A percentile compares a stretch with the other conserved stretches of the same genome.
Evolutionary conservation across 176 grass and related monocot genomes (phyloP).

Genomic region (Stipa capillata): DNA sequence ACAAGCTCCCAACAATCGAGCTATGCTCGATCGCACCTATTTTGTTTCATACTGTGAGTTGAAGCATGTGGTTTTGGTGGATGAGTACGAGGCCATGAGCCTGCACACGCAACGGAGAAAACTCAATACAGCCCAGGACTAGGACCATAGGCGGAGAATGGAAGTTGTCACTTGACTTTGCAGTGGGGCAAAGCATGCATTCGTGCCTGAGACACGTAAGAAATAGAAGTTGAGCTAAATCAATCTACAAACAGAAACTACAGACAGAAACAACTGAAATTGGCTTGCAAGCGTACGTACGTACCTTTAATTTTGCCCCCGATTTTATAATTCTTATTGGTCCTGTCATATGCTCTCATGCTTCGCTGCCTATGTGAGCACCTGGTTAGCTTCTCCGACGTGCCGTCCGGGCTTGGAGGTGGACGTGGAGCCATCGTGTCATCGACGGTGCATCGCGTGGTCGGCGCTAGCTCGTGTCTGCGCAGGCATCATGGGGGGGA

Average conservation of each 20-base stretch:
- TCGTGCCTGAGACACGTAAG: neutral
- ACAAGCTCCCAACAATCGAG: too few relatives aligned
- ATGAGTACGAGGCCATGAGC: neutral
- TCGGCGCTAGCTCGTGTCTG: neutral
- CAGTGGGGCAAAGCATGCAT: too few relatives aligned
- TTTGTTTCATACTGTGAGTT: neutral
- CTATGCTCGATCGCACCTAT: too few relatives aligned
- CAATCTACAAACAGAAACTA: neutral
- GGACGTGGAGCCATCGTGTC: neutral
- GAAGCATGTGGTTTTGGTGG: neutral
- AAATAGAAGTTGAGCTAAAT: neutral
- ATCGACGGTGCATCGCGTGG: neutral
- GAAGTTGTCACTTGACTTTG: too few relatives aligned
- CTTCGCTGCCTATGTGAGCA: neutral
- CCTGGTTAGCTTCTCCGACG: neutral
- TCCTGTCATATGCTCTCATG: neutral
- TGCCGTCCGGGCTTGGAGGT: neutral
- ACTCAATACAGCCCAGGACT: neutral
- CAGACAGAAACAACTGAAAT: neutral
- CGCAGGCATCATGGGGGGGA: neutral
- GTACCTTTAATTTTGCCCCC: neutral
- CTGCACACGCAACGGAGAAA: neutral
- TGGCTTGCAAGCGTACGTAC: neutral
- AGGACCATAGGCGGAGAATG: neutral
- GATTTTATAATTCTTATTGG: too few relatives aligned